Base-by-base conservation (phyloP, 1,284 basidiomycete genomes). In the Irpex sp. region DNA sequence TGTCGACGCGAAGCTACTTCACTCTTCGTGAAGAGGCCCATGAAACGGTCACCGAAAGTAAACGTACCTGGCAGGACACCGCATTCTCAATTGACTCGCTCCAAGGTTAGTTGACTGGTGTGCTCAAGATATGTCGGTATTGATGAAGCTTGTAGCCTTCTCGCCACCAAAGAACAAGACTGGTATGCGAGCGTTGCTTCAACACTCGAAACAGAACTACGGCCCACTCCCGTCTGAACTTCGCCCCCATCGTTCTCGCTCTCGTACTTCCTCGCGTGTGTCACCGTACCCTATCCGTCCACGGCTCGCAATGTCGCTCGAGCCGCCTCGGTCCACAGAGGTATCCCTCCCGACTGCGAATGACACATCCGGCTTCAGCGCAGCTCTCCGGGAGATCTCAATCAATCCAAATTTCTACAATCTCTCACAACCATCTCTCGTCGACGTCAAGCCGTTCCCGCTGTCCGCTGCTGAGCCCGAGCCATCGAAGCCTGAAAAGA, bases 201-300 rank as follows among this genome's bases (percentile, higher is more conserved):
- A 90, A 61, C 84, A 92, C 58, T 92, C 91, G 0, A 77, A 89
- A 55, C 80, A 88, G 72, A 88, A 78, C 60, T 93, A 84, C 61
- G 83, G 83, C 0, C 86, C 88, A 11, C 81, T 93, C 11, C 86
- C 91, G 0, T 84, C 83, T 0, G 89, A 91, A 60, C 79, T 91
- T 36, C 83, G 83, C 6, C 79, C 79, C 37, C 83, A 79, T 63
- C 83, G 86, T 35, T 74, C 81, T 51, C 83, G 88, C 47, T 88
- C 88, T 2, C 82, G 89, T 19, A 89, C 85, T 0, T 80, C 81
- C 21, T 92, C 90, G 47, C 79, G 90, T 26, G 78, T 87, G 0
- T 89, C 88, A 1, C 91, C 90, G 0, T 92, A 93, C 67, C 89
- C 89, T 39, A 75, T 79, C 33, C 80, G 84, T 36, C 70, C 76